phyloP scores from a whole-genome alignment of 805 yeast genomes.

The Yamadazyma paraphyllophila region DNA sequence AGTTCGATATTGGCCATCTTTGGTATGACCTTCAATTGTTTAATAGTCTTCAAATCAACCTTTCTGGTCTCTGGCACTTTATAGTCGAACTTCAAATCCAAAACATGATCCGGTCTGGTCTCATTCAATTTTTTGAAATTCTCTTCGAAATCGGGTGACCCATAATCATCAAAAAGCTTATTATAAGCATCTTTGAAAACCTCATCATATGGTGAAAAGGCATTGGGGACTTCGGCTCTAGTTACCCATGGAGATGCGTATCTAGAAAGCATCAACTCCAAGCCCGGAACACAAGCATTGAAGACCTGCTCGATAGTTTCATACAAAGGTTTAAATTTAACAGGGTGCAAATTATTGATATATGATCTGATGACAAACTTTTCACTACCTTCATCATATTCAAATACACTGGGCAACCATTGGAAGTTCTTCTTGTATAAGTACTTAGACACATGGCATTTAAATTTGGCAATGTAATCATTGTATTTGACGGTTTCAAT shows the following conservation, averaged over 20 bases:
- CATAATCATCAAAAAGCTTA: not conserved
- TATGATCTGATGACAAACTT: conserved; percentile 28
- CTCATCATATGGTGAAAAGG: conserved; percentile 7
- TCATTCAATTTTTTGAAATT: not conserved
- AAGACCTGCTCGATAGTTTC: conserved; percentile 29
- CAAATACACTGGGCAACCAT: conserved; percentile 34
- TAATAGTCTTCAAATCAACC: conserved; percentile 10
- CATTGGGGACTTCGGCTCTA: conserved; percentile 16
- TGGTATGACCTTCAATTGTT: conserved; percentile 33
- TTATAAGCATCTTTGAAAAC: conserved; percentile 17
- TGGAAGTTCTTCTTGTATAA: conserved; percentile 28
- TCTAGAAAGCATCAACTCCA: conserved; percentile 26
- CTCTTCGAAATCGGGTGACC: conserved; percentile 8
- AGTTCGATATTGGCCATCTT: conserved; percentile 41
- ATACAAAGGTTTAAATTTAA: conserved; percentile 23
- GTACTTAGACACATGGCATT: conserved; percentile 11
- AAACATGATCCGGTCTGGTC: conserved; percentile 4
- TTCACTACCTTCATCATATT: conserved; percentile 7
- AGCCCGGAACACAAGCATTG: conserved; percentile 28
- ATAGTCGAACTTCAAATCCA: conserved; percentile 5
- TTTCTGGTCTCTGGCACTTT: conserved; percentile 5
- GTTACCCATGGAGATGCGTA: conserved; percentile 17
- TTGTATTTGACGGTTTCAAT: conserved; percentile 11
- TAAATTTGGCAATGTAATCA: conserved; percentile 8
- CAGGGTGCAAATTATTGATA: conserved; percentile 42